phyloP scores from a whole-genome alignment of 139 green algal species.

The Gonium pectorale region DNA sequence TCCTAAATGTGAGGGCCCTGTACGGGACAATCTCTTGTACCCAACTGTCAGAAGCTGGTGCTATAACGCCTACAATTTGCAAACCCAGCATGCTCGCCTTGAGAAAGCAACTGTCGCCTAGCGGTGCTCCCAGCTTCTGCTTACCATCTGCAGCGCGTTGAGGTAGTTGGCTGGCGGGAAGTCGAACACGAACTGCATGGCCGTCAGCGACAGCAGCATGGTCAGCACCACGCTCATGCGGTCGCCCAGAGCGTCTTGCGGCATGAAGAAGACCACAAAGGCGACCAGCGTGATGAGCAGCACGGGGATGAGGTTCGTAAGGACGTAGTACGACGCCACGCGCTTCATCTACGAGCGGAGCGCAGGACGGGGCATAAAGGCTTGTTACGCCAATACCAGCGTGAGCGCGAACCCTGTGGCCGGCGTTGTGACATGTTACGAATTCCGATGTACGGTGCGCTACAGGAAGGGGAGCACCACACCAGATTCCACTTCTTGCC shows the following conservation, averaged over 20 bases:
- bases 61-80: not conserved
- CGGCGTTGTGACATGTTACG: not conserved
- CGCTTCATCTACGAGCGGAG: slow-evolving; percentile 17
- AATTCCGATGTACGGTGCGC: not conserved
- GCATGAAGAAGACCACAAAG: slow-evolving; percentile 32
- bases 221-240: slow-evolving; percentile 27
- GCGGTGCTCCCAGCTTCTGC: not conserved
- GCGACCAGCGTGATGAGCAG: slow-evolving; percentile 31
- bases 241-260: slow-evolving; percentile 9
- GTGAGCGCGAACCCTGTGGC: not conserved
- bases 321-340: slow-evolving; percentile 11
- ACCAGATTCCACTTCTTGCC: not conserved
- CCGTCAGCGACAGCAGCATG: slow-evolving; percentile 30
- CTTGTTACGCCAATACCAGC: not conserved
- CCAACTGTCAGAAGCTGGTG: not conserved
- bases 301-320: slow-evolving; percentile 19
- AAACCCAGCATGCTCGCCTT: not conserved
- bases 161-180: slow-evolving; percentile 42
- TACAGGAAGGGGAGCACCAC: not conserved
- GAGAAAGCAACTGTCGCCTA: not conserved
- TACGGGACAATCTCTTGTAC: not conserved
- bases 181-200: slow-evolving; percentile 41
- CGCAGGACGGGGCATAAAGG: not conserved
- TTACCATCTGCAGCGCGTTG: slow-evolving; percentile 35
- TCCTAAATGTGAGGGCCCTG: not conserved